Conservation (phyloP, 192 early-diverging fungal genomes). For the Chytriomyces sp. region DNA sequence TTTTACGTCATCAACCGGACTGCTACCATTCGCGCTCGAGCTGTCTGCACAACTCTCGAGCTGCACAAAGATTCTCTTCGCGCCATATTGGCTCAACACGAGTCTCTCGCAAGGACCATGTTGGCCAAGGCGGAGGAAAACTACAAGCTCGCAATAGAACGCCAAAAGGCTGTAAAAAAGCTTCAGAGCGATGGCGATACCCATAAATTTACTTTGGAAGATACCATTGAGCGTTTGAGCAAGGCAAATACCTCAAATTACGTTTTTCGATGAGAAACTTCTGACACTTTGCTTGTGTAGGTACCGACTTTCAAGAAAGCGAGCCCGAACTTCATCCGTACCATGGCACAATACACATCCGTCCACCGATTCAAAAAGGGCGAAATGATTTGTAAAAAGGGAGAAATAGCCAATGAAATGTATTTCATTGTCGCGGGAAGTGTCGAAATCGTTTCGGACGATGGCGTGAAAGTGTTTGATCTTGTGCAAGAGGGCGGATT, state of each 20-base stretch:
- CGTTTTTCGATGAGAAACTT: background rate
- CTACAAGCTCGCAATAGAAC: constrained; percentile 43
- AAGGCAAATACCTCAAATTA: constrained; percentile 26
- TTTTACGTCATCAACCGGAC: constrained; percentile 58
- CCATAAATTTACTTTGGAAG: constrained; percentile 47
- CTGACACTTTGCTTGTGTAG: constrained; percentile 16
- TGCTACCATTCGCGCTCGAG: constrained; percentile 47
- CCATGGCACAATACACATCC: constrained; percentile 46
- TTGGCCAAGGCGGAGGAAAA: constrained; percentile 50
- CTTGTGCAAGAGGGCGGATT: constrained; percentile 49
- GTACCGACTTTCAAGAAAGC: constrained; percentile 51
- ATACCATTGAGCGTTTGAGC: constrained; percentile 43
- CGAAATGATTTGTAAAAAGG: constrained; percentile 52
- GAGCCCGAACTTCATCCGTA: constrained; percentile 44
- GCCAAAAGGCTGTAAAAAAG: constrained; percentile 42
- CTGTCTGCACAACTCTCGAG: constrained; percentile 51
- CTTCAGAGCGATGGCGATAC: constrained; percentile 11
- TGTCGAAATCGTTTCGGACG: constrained; percentile 57
- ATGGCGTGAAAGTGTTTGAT: constrained; percentile 51
- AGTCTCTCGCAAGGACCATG: constrained; percentile 35
- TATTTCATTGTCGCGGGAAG: constrained; percentile 54
- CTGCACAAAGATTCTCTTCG: constrained; percentile 50
- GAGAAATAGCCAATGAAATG: constrained; percentile 53
- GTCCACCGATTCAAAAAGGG: constrained; percentile 29
- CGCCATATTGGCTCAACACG: constrained; percentile 43